Evolutionary conservation across 768 basidiomycete species (phyloP).

Genomic region (Cyathus striatus): DNA sequence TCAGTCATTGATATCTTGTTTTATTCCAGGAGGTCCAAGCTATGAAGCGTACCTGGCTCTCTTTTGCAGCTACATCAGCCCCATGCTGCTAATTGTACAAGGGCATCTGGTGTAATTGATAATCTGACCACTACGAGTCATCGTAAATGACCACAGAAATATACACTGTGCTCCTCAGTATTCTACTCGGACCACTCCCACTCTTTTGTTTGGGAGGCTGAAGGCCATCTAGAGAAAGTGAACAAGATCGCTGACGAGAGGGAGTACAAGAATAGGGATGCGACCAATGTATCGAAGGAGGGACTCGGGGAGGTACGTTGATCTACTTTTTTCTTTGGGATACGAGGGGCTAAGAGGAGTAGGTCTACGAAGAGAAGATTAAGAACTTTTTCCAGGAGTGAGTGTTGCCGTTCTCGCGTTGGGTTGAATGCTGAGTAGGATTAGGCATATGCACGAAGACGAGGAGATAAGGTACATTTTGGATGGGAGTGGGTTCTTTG

Average conservation of each 20-base stretch:
- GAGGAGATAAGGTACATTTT: slow-evolving; percentile 92
- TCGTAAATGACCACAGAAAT: no score
- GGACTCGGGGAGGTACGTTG: slow-evolving; percentile 68
- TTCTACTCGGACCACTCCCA: no score
- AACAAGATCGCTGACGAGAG: slow-evolving; percentile 55
- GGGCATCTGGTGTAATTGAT: no score
- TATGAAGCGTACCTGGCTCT: no score
- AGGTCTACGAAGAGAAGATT: slow-evolving; percentile 74
- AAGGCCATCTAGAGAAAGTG: slow-evolving; percentile 49
- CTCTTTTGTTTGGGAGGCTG: no score
- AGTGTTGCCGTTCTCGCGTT: slow-evolving; percentile 15
- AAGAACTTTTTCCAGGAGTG: slow-evolving; percentile 83
- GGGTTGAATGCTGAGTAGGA: neutral
- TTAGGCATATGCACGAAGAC: slow-evolving; percentile 90
- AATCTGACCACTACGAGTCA: no score
- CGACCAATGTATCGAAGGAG: slow-evolving; percentile 71
- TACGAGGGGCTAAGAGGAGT: neutral
- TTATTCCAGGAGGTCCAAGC: no score
- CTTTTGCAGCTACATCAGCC: no score
- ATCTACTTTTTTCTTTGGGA: neutral
- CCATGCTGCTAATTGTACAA: no score
- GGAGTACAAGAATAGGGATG: slow-evolving; percentile 81
- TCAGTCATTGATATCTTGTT: no score
- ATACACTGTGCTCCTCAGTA: no score
- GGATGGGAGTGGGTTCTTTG: slow-evolving; percentile 85